Conservation (phyloP, 2,329 filamentous ascomycete species). For the Verticillium dahliae region DNA sequence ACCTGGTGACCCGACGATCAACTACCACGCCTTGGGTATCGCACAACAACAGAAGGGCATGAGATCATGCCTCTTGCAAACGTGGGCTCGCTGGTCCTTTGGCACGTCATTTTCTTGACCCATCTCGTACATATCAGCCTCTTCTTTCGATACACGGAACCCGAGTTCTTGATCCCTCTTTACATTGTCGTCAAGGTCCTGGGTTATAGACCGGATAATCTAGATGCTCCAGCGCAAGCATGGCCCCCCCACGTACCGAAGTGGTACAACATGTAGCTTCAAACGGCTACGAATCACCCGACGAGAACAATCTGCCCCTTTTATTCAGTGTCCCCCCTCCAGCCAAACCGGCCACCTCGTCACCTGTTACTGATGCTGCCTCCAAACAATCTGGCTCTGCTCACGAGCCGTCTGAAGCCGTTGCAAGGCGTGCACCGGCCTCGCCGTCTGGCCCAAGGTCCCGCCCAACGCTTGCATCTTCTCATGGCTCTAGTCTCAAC, state of each 20-base stretch:
- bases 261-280: conserved; percentile 15
- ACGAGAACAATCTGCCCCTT: conserved; percentile 21
- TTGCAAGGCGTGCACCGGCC: conserved; percentile 4
- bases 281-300: conserved; percentile 31
- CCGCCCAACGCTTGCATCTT: conserved; percentile 5
- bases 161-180: conserved; percentile 36
- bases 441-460: background rate
- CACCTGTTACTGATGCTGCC: conserved; percentile 9
- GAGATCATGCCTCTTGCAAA: conserved; percentile 42
- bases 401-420: conserved; percentile 2
- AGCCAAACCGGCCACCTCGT: background rate
- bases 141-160: conserved; percentile 41
- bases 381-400: background rate
- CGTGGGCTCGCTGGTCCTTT: conserved; percentile 43
- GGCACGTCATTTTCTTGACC: conserved; percentile 46
- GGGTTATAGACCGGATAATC: conserved; percentile 38
- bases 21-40: background rate
- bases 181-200: conserved; percentile 43
- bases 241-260: conserved; percentile 26
- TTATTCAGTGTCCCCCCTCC: conserved; percentile 14
- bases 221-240: conserved; percentile 28
- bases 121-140: conserved; percentile 47
- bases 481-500: conserved; percentile 21
- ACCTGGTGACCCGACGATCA: background rate
- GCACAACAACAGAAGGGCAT: background rate